Evolutionary conservation across 164 flowering plant species (phyloP).

Genomic region (Cinnamomum micranthum): DNA sequence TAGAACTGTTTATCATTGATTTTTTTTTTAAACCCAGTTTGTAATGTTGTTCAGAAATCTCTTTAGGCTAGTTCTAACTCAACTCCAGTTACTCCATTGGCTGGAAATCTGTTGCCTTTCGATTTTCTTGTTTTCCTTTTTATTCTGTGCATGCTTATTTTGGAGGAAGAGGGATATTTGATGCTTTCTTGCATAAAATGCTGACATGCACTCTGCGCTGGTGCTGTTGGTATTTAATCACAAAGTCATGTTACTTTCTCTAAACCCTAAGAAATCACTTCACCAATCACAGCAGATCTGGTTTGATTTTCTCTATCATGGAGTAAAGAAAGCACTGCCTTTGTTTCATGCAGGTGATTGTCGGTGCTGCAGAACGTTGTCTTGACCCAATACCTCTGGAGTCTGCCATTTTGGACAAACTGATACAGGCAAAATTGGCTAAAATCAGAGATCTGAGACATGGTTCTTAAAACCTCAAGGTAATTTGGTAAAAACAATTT

Average conservation of each 20-base stretch:
- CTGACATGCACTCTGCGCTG: too few species aligned
- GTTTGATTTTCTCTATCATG: neutral
- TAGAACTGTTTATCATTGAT: too few species aligned
- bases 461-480: neutral
- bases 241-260: neutral
- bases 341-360: conserved; percentile 60
- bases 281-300: neutral
- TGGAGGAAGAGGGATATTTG: too few species aligned
- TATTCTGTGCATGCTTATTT: too few species aligned
- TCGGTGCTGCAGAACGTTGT: conserved; percentile 81
- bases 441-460: conserved; percentile 40
- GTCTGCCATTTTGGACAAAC: conserved; percentile 87
- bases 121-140: too few species aligned
- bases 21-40: too few species aligned
- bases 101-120: too few species aligned
- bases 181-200: too few species aligned
- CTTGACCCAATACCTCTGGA: conserved; percentile 86
- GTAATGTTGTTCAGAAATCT: too few species aligned
- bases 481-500: too few species aligned
- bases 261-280: neutral
- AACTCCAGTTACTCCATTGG: too few species aligned
- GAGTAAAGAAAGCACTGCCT: neutral
- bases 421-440: conserved; percentile 74
- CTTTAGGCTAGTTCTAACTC: too few species aligned
- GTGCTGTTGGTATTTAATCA: neutral